These are phyloP conservation scores for Colletotrichum echinochloae DNA, from an alignment of 2,329 filamentous ascomycete genomes.

Conservation along the genomic window DNA sequence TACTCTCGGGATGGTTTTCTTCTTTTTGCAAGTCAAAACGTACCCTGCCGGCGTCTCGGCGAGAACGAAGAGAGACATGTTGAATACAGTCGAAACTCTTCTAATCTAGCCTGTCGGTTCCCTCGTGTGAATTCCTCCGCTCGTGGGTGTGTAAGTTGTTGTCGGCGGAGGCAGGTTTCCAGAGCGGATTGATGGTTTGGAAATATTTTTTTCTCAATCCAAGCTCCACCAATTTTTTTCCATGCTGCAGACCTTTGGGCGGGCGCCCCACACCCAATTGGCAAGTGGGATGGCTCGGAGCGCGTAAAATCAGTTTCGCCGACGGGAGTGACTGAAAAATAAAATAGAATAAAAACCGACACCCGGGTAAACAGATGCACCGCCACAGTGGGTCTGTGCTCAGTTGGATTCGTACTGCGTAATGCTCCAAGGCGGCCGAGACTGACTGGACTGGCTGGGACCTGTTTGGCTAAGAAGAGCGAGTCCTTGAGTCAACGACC, in stretches of 20 bases:
- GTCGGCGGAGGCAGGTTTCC: conserved; percentile 50
- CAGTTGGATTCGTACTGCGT: conserved; percentile 22
- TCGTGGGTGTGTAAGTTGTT: conserved; percentile 52
- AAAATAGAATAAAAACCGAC: background rate
- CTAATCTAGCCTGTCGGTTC: conserved; percentile 39
- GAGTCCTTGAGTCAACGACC: conserved; percentile 29
- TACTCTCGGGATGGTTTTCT: background rate
- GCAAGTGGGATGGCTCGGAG: conserved; percentile 39
- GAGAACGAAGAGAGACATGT: conserved; percentile 91
- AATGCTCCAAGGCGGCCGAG: no score
- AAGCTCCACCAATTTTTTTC: conserved; percentile 58
- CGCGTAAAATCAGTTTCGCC: conserved; percentile 38
- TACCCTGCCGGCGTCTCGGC: conserved; percentile 89
- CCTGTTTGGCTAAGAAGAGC: conserved; percentile 11
- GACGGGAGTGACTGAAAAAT: background rate
- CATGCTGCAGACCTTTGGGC: conserved; percentile 41
- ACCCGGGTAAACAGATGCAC: background rate
- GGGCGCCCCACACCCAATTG: conserved; percentile 37
- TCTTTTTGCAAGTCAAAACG: conserved; percentile 49
- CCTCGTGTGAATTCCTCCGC: conserved; percentile 48
- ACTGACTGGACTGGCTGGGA: no score
- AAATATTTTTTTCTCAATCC: conserved; percentile 56
- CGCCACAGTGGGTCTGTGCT: conserved; percentile 16
- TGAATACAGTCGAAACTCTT: conserved; percentile 49
- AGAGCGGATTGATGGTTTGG: conserved; percentile 46